Base-by-base conservation (phyloP, 495 filamentous ascomycete species). In the Gamarada debralockiae region DNA sequence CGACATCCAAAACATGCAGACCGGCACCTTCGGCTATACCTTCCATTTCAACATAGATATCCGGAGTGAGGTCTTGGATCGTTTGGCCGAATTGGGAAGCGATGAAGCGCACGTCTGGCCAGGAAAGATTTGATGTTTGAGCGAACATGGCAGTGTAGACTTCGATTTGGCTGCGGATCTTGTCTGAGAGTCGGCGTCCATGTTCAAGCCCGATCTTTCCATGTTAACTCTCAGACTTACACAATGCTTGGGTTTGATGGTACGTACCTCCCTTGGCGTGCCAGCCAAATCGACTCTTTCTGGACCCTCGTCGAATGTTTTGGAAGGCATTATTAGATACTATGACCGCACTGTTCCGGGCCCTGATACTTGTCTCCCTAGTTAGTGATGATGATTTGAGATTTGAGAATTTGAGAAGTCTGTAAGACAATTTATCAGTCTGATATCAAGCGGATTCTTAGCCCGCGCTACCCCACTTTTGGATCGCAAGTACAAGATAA, bases 21-120 rank as follows among this genome's bases (percentile, higher is more conserved):
- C 61, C 64, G 0, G 82, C 73, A 10, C 83, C 84, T 9, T 82
- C 74, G 0, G 83, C 81, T 33, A 86, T 77, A 2, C 73, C 74
- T 33, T 43, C 52, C 60, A 85, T 82, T 58, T 85, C 80, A 14
- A 64, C 61, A 7, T 73, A 62, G 14, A 42, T 79, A 64, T 24
- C 70, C 58, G 0, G 50, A 12, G 50, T 52, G 77, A 75, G 46
- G 52, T 46, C 33, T 42, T 65, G 53, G 17, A 70, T 50, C 1
- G 60, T 52, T 14, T 55, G 42, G 22, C 53, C 38, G 42, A 64
- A 70, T 38, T 50, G 57, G 7, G 52, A 38, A 18, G 50, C 50
- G 15, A 52, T 31, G 9, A 15, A 2, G 13, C 37, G 24, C 5
- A 52, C 2, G 59, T 52, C 40, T 63, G 3, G 2, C 50, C 50